These are phyloP conservation scores for Limnanthes douglasii DNA, from an alignment of 345 rosid genomes.

Conservation along the genomic window DNA sequence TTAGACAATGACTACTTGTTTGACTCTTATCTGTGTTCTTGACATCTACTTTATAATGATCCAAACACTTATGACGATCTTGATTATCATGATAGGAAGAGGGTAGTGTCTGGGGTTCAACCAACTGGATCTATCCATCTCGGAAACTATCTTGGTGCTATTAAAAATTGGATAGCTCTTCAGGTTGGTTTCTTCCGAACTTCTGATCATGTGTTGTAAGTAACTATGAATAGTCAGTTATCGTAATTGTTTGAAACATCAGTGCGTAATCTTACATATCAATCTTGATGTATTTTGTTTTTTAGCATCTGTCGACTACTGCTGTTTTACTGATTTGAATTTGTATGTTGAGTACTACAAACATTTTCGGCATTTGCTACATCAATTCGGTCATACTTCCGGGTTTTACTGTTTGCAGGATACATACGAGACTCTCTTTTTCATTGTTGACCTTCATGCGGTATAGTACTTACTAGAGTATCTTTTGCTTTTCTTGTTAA, in stretches of 20 bases:
- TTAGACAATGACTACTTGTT: no score
- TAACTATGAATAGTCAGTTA: not conserved
- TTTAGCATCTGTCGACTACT: no score
- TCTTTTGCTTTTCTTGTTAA: not conserved
- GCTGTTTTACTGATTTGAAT: not conserved
- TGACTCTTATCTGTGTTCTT: no score
- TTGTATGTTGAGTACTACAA: not conserved
- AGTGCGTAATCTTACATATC: no score
- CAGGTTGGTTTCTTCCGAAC: constrained; percentile 28
- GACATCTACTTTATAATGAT: no score
- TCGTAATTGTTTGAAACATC: no score
- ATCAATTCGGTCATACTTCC: not conserved
- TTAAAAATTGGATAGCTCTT: constrained; percentile 70
- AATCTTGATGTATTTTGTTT: no score
- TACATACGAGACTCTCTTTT: constrained; percentile 66
- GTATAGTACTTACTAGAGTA: constrained; percentile 18
- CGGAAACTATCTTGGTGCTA: constrained; percentile 88
- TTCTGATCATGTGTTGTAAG: not conserved
- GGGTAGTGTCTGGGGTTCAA: constrained; percentile 88
- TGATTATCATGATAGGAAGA: constrained; percentile 37
- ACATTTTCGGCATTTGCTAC: constrained; percentile 2
- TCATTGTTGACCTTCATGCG: constrained; percentile 84
- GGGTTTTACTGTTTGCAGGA: constrained; percentile 34
- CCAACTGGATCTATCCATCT: constrained; percentile 87
- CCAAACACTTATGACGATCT: no score